These are phyloP conservation scores for Zygosaccharomyces bailii DNA, from an alignment of 805 yeast genomes.

Conservation along the genomic window DNA sequence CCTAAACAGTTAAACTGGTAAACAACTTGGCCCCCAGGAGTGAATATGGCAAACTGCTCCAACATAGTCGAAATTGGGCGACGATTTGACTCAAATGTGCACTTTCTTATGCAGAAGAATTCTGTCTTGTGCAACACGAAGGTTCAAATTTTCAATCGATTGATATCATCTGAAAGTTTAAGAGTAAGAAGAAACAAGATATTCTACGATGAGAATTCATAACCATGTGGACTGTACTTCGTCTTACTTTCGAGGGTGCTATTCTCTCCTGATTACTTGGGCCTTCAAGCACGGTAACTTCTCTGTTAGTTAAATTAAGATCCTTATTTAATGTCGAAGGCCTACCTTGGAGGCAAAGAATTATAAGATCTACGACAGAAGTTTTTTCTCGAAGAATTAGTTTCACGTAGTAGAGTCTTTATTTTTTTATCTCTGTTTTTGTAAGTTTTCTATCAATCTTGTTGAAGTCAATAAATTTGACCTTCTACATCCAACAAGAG, in stretches of 20 bases:
- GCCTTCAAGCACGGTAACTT: background rate
- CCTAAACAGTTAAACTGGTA: constrained; percentile 30
- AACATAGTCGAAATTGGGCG: constrained; percentile 20
- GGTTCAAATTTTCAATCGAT: background rate
- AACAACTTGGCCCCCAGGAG: constrained; percentile 32
- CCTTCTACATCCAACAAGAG: background rate
- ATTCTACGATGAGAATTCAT: no score
- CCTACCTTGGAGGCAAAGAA: background rate
- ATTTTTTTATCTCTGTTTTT: no score
- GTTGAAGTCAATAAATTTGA: background rate
- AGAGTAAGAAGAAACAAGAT: no score
- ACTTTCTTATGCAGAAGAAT: background rate
- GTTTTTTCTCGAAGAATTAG: background rate
- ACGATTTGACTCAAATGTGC: background rate
- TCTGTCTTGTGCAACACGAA: background rate
- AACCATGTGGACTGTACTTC: no score
- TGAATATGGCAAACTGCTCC: constrained; percentile 34
- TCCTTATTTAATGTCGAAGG: background rate
- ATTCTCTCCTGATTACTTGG: background rate
- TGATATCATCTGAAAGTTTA: background rate
- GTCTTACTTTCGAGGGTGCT: no score
- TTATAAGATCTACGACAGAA: background rate
- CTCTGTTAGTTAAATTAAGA: background rate
- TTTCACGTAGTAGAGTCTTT: no score
- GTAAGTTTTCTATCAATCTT: background rate